Percentiles rank a stretch among this genome's conserved stretches.
phyloP scores from a whole-genome alignment of 2,329 filamentous ascomycete genomes.

The Penicillium digitatum region DNA sequence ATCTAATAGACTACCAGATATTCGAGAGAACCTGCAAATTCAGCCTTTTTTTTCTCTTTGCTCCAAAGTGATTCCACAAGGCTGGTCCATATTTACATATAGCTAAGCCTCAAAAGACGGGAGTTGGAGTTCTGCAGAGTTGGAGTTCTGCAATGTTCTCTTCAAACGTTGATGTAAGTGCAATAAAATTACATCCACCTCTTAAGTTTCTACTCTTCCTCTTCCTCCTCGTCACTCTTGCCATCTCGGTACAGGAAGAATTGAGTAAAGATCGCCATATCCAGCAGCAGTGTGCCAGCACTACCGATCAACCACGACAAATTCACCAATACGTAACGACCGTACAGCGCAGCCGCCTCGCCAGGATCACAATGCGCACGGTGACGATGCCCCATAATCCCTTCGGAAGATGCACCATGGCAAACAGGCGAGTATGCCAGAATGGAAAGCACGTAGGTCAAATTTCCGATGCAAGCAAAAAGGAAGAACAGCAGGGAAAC shows the following conservation, averaged over 20 bases:
- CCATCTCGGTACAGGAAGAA: conserved; percentile 74
- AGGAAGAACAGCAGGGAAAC: conserved; percentile 93
- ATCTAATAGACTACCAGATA: not conserved
- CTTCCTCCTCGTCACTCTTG: conserved; percentile 22
- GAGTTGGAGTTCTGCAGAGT: not conserved
- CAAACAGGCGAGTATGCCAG: conserved; percentile 82
- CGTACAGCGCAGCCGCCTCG: conserved; percentile 66
- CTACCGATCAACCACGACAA: conserved; percentile 87
- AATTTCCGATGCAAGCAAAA: conserved; percentile 91
- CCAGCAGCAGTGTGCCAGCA: conserved; percentile 78
- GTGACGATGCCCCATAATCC: conserved; percentile 4
- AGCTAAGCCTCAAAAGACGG: not conserved
- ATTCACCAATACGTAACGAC: conserved; percentile 81
- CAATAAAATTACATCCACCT: not conserved
- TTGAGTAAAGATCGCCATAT: conserved; percentile 82
- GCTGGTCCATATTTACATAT: not conserved
- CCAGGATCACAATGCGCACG: conserved; percentile 55
- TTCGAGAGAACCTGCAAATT: not conserved
- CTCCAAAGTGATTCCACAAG: not conserved
- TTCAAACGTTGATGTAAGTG: not conserved
- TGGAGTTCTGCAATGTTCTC: not conserved
- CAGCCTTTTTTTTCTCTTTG: not conserved
- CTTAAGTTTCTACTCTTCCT: conserved; percentile 4
- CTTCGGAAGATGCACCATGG: conserved; percentile 23
- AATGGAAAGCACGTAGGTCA: conserved; percentile 90